A percentile compares a stretch with the other conserved stretches of the same genome.
Evolutionary conservation across 108 stramenopile species (phyloP).

Genomic region (Pseudonitzschia multiseries): DNA sequence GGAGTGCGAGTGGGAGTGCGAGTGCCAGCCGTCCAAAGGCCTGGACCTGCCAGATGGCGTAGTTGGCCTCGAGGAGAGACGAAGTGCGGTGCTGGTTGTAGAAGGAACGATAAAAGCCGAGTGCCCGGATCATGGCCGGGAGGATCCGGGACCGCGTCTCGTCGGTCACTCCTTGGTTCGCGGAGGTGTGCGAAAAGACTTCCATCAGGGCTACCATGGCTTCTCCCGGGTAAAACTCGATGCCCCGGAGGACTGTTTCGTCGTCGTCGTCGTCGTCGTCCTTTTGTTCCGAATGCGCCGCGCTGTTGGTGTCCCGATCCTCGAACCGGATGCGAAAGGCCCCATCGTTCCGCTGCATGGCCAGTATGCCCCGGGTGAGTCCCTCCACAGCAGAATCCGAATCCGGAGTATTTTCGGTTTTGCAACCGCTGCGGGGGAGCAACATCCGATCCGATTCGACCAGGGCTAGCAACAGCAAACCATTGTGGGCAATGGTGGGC

Average conservation of each 20-base stretch:
- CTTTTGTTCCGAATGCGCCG: neutral
- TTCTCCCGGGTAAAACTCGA: conserved; percentile 55
- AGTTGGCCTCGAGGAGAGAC: conserved; percentile 45
- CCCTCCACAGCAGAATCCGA: conserved; percentile 9
- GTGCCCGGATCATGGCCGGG: conserved; percentile 31
- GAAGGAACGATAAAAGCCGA: conserved; percentile 40
- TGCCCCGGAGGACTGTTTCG: conserved; percentile 23
- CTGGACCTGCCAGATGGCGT: conserved; percentile 56
- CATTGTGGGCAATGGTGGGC: conserved; percentile 55
- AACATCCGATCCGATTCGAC: conserved; percentile 20
- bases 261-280: conserved; percentile 7
- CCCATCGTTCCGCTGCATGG: conserved; percentile 42
- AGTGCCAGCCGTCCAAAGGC: conserved; percentile 33
- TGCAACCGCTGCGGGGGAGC: neutral
- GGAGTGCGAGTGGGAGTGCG: too few relatives aligned
- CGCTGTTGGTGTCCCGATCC: too few relatives aligned
- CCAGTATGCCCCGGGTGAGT: conserved; percentile 39
- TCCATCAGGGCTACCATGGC: conserved; percentile 48
- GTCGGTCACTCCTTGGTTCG: neutral
- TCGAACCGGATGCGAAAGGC: conserved; percentile 25
- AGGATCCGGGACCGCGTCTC: conserved; percentile 22
- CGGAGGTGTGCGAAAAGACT: conserved; percentile 15
- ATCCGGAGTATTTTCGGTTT: neutral
- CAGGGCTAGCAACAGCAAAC: conserved; percentile 29
- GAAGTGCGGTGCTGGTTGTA: conserved; percentile 7